Percentiles rank a stretch among this genome's conserved stretches.
Evolutionary conservation across 495 filamentous ascomycete genomes (phyloP).

Genomic region (Penicillium salamii): DNA sequence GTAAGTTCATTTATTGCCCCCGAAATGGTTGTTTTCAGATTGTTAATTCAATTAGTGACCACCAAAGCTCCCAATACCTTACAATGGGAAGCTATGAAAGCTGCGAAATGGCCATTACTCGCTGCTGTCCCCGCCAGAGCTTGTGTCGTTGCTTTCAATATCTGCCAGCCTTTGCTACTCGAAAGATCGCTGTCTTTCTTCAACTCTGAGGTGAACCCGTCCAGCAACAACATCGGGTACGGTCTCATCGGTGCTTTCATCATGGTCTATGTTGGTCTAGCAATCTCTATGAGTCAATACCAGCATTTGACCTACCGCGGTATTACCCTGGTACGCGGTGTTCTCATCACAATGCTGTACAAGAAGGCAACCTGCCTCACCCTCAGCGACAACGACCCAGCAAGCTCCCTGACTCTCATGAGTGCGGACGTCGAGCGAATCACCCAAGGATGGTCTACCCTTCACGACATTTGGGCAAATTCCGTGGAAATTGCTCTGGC

Average conservation of each 20-base stretch:
- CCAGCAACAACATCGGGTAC: conserved; percentile 52
- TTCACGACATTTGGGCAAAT: conserved; percentile 62
- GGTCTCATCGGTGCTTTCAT: conserved; percentile 64
- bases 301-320: conserved; percentile 56
- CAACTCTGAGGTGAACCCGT: conserved; percentile 33
- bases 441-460: conserved; percentile 39
- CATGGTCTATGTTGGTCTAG: conserved; percentile 60
- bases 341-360: conserved; percentile 57
- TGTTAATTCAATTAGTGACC: conserved; percentile 26
- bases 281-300: conserved; percentile 47
- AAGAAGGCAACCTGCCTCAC: conserved; percentile 42
- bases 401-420: conserved; percentile 59
- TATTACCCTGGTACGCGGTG: conserved; percentile 59
- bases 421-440: conserved; percentile 61
- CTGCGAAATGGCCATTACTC: conserved; percentile 45
- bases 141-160: conserved; percentile 55
- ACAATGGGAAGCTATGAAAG: conserved; percentile 43
- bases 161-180: conserved; percentile 64
- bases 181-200: conserved; percentile 49
- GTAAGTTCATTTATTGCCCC: conserved; percentile 13
- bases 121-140: conserved; percentile 51
- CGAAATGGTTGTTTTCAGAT: neutral
- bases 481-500: conserved; percentile 57
- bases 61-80: conserved; percentile 39
- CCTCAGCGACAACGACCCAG: conserved; percentile 43